A percentile compares a stretch with the other conserved stretches of the same genome.
Conservation (phyloP, 345 rosid species). For the Populus nigra region DNA sequence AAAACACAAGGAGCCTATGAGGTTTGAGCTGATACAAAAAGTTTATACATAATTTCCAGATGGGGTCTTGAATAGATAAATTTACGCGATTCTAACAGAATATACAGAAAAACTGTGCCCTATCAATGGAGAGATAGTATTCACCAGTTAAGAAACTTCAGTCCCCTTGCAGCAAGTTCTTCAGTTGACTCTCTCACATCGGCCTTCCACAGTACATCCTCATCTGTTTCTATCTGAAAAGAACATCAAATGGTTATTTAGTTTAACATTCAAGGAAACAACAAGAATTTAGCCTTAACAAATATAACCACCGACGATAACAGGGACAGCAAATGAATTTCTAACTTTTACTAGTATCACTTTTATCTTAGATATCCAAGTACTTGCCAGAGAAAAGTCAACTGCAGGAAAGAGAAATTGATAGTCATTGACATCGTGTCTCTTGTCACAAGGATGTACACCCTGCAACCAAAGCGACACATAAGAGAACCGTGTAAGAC, state of each 20-base stretch:
- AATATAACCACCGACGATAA: slow-evolving; percentile 5
- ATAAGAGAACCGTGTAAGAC: slow-evolving; percentile 1
- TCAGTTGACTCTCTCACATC: slow-evolving; percentile 75
- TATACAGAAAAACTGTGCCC: background rate
- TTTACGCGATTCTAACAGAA: background rate
- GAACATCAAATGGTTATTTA: slow-evolving; percentile 19
- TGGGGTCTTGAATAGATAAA: background rate
- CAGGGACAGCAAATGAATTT: slow-evolving; percentile 14
- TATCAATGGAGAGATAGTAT: background rate
- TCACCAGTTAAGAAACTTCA: slow-evolving; percentile 78
- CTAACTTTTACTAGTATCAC: slow-evolving; percentile 21
- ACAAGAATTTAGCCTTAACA: slow-evolving; percentile 3
- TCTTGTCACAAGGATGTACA: slow-evolving; percentile 82
- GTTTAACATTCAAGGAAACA: background rate
- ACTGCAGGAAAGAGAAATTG: slow-evolving; percentile 84
- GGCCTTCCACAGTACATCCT: slow-evolving; percentile 76
- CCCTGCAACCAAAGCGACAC: slow-evolving; percentile 51
- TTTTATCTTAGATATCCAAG: slow-evolving; percentile 29
- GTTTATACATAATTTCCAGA: background rate
- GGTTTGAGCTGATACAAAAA: background rate
- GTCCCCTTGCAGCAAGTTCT: slow-evolving; percentile 76
- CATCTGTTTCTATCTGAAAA: slow-evolving; percentile 72
- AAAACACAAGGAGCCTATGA: background rate
- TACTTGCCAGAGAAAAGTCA: slow-evolving; percentile 90
- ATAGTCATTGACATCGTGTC: slow-evolving; percentile 73